Base-by-base conservation (phyloP, 2,329 filamentous ascomycete species). In the Nemania serpens region DNA sequence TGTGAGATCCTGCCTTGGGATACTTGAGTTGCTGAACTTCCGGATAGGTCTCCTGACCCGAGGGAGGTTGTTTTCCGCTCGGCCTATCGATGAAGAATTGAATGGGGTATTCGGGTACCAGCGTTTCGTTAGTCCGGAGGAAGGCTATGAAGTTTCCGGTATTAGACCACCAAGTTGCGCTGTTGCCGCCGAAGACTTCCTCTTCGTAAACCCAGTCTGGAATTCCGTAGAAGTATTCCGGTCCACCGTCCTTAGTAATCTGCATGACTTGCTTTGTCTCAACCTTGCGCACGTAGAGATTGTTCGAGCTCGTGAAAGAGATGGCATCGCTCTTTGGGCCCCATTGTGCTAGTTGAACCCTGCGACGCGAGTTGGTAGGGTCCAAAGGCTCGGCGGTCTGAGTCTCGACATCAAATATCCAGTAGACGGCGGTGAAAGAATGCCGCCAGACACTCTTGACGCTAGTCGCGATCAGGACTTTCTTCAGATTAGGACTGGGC, bases 121-220 rank as follows among this genome's bases (percentile, higher is more conserved):
- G 84, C 0, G 93, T 93, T 77, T 99, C 96, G 73, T 99, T 95
- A 5, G 95, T 99, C 33, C 93, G 88, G 62, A 99, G 79, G 75
- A 97, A 99, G 20, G 95, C 92, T 60, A 99, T 78, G 73, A 91
- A 96, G 69, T 92, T 89, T 53, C 93, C 95, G 73, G 96, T 91
- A 37, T 88, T 84, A 36, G 92, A 94, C 93, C 93, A 99, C 95
- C 96, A 99, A 1, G 93, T 96, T 5, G 91, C 94, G 63, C 86
- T 91, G 68, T 91, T 90, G 1, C 85, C 89, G 13, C 80, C 76
- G 64, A 98, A 91, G 2, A 96, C 91, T 74, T 96, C 92, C 66
- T 85, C 82, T 73, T 96, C 92, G 70, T 96, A 97, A 0, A 98
- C 95, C 95, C 95, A 99, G 75, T 99, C 96, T 0, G 95, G 95